phyloP scores from a whole-genome alignment of 2,329 filamentous ascomycete genomes.

The Colletotrichum orbiculare region DNA sequence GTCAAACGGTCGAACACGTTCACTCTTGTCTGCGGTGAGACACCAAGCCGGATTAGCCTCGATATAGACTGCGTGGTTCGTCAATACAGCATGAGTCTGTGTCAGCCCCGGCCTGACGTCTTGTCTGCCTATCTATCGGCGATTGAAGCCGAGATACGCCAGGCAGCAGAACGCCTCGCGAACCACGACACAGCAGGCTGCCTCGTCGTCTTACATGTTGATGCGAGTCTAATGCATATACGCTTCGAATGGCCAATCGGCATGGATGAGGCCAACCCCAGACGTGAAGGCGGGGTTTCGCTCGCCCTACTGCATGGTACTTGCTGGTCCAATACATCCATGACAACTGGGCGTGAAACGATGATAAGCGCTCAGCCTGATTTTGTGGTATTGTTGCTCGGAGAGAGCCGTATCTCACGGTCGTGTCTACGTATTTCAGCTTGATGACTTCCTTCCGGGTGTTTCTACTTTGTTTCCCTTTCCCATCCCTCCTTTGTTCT shows the following conservation, averaged over 20 bases:
- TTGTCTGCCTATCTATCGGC: conserved; percentile 2
- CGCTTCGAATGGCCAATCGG: conserved; percentile 15
- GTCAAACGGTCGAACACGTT: no score
- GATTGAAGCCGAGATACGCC: background rate
- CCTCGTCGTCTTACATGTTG: conserved; percentile 25
- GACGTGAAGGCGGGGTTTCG: no score
- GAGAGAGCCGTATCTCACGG: no score
- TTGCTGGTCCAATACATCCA: no score
- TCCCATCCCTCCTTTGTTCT: background rate
- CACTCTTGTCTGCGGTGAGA: no score
- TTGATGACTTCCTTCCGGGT: no score
- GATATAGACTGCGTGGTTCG: no score
- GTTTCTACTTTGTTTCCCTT: background rate
- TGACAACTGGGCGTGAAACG: no score
- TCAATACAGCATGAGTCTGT: no score
- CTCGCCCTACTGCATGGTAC: no score
- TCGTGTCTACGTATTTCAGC: no score
- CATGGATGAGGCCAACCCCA: background rate
- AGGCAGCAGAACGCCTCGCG: conserved; percentile 26
- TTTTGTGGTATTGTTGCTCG: background rate
- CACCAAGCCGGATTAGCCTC: no score
- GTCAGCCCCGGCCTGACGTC: conserved; percentile 16
- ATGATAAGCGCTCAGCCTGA: background rate
- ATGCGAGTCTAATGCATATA: conserved; percentile 21
- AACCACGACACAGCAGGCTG: conserved; percentile 9